Base-by-base conservation (phyloP, 2,329 filamentous ascomycete genomes). In the Penicillium aurantiogriseum region DNA sequence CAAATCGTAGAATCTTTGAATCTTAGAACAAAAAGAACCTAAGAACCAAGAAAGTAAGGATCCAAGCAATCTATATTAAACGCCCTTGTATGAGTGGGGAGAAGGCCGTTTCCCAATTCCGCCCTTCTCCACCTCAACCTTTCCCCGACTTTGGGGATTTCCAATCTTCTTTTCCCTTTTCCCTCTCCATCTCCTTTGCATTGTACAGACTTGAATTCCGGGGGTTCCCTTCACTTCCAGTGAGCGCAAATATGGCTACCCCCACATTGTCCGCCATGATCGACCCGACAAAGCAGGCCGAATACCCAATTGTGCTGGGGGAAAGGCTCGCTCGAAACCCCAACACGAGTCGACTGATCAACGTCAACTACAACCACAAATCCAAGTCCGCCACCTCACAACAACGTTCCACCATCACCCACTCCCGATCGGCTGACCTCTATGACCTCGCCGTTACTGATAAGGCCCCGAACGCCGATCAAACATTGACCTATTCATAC, bases 361-460 rank as follows among this genome's bases (percentile, higher is more conserved):
- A 76, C 49, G 68, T 80, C 56, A 75, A 76, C 38, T 80, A 79
- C 59, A 79, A 79, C 58, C 76, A 78, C 67, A 78, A 77, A 58
- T 75, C 71, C 60, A 79, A 79, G 50, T 71, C 68, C 44, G 71
- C 72, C 31, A 74, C 75, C 31, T 62, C 73, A 36, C 68, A 71
- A 46, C 75, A 77, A 60, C 72, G 69, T 45, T 70, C 74, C 31
- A 69, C 61, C n/a, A 74, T 78, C 51, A 73, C 71, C 35, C 69
- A 68, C 33, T 66, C 67, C 38, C 66, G 61, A 42, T 73, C 72
- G 33, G 67, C 61, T 42, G 73, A 76, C 52, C 66, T 72, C 43
- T 78, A 76, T 58, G 72, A 75, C 60, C 70, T 78, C 33, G 72
- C 69, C 27, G 72, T 79, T 58, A 75, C 73, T 54, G 75, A 78